Conservation (phyloP, 306 rosid species). For the Leucaena leucocephala region DNA sequence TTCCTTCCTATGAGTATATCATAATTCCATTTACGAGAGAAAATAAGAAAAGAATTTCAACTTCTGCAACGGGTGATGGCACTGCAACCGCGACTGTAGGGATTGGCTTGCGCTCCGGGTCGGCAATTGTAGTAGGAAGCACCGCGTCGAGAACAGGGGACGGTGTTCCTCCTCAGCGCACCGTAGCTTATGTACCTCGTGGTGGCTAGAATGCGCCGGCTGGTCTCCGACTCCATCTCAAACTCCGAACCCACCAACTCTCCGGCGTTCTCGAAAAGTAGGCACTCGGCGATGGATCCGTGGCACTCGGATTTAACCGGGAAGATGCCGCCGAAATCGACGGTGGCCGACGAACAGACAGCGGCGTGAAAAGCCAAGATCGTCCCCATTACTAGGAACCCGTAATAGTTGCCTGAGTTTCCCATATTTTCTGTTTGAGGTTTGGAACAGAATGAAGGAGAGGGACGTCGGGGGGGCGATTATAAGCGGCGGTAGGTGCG, state of each 20-base stretch:
- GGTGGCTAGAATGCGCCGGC: constrained; percentile 77
- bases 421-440: constrained; percentile 40
- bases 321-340: constrained; percentile 48
- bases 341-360: constrained; percentile 47
- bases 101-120: constrained; percentile 88
- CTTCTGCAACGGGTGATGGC: constrained; percentile 83
- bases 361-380: constrained; percentile 60
- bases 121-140: constrained; percentile 96
- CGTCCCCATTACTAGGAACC: constrained; percentile 39
- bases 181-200: constrained; percentile 84
- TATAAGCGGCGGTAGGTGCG: background rate
- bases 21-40: background rate
- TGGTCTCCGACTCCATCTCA: constrained; percentile 81
- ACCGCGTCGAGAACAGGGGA: constrained; percentile 91
- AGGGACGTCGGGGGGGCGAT: background rate
- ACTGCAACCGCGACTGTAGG: constrained; percentile 85
- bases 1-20: background rate
- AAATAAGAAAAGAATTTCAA: constrained; percentile 32
- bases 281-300: no score
- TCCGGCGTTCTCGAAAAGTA: constrained; percentile 40
- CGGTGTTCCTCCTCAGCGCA: constrained; percentile 87
- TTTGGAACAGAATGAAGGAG: background rate
- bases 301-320: background rate
- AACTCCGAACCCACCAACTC: constrained; percentile 54
- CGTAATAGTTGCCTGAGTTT: constrained; percentile 28